Conservation (phyloP, 192 early-diverging fungal species). For the Spizellomyces sp. region DNA sequence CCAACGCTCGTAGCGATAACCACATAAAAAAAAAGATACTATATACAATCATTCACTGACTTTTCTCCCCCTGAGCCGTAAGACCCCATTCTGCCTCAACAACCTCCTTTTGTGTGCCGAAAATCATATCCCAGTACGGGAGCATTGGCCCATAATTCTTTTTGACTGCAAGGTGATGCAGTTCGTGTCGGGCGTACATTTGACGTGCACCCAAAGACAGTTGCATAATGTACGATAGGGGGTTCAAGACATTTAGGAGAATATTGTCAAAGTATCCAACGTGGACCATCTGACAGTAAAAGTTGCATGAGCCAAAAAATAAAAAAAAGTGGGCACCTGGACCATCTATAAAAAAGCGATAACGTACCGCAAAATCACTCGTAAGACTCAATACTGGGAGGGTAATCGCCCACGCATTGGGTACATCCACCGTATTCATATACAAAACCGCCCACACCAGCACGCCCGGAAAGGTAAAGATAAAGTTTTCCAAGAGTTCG, state of each 20-base stretch:
- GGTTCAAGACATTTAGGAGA: constrained; percentile 1
- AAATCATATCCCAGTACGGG: background rate
- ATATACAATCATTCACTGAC: no score
- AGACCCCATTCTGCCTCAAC: no score
- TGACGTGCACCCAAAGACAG: background rate
- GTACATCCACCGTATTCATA: background rate
- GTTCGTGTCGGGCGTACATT: background rate
- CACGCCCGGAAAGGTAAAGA: no score
- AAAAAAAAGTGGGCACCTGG: background rate
- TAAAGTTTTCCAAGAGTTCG: background rate
- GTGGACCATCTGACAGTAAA: background rate
- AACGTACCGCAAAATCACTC: background rate
- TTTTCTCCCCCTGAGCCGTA: no score
- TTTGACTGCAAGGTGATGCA: background rate
- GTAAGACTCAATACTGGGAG: constrained; percentile 1
- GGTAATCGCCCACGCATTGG: background rate
- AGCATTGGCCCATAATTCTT: constrained; percentile 1
- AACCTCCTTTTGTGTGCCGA: background rate
- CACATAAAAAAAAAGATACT: no score
- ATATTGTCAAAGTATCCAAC: background rate
- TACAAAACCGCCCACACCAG: background rate
- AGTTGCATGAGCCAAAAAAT: background rate
- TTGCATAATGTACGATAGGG: background rate
- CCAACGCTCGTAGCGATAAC: no score
- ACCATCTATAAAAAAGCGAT: no score